Percentiles rank a stretch among this genome's conserved stretches.
These are phyloP conservation scores for Prunus mume DNA, from an alignment of 306 rosid species.

Conservation along the genomic window DNA sequence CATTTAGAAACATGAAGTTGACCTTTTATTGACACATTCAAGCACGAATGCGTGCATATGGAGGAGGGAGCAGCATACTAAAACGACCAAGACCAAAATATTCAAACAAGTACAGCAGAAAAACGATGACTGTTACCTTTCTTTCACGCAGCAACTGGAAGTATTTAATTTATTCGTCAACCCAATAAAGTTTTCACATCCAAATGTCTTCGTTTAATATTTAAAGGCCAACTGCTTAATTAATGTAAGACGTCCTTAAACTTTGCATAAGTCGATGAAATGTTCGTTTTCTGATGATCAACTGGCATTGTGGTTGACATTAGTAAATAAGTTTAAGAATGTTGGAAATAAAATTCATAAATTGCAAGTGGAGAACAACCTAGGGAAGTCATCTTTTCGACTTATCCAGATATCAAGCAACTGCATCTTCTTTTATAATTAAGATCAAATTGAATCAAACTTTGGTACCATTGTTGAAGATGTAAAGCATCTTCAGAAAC, in stretches of 20 bases:
- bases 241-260: not conserved
- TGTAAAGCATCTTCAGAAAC: no score
- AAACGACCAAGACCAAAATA: not conserved
- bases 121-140: not conserved
- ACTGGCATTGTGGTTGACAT: not conserved
- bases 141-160: not conserved
- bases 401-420: no score
- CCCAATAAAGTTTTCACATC: not conserved
- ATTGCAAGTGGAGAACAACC: not conserved
- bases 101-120: not conserved
- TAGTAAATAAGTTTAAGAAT: not conserved
- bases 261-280: no score
- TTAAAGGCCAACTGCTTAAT: not conserved
- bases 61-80: not conserved
- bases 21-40: not conserved
- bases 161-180: not conserved
- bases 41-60: not conserved
- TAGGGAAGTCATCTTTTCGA: no score
- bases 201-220: not conserved
- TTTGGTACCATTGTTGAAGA: no score
- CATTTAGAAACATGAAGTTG: not conserved
- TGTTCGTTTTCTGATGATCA: not conserved
- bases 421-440: no score
- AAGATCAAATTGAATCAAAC: no score
- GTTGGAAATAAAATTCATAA: not conserved